Percentiles rank a stretch among this genome's conserved stretches.
phyloP scores from a whole-genome alignment of 108 stramenopile species.

The Cyclostephanos tholiformis region DNA sequence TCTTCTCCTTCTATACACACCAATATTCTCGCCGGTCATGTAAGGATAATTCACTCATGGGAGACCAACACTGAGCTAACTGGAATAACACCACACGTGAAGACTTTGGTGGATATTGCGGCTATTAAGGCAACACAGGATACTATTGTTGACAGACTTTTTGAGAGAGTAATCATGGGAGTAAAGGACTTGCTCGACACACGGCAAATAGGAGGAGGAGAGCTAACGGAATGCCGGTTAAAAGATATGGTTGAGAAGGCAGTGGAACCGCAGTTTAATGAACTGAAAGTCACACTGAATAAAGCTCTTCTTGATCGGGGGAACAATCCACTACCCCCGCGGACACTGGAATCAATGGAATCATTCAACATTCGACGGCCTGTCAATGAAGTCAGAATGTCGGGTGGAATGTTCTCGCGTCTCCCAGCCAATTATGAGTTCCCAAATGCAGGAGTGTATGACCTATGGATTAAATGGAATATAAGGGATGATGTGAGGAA shows the following conservation, averaged over 20 bases:
- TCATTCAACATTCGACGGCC: not conserved
- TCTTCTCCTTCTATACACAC: not conserved
- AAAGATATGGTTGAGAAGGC: not conserved
- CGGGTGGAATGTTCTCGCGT: not conserved
- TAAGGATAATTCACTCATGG: not conserved
- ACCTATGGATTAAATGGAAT: not conserved
- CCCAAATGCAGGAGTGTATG: constrained; percentile 4
- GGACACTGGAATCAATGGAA: constrained; percentile 7
- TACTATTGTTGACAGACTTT: not conserved
- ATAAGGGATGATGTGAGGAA: not conserved
- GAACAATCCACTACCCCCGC: not conserved
- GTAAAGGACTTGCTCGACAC: not conserved
- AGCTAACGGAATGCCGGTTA: not conserved
- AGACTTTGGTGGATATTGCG: not conserved
- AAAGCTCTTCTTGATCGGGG: not conserved
- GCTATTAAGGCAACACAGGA: not conserved
- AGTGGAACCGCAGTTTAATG: constrained; percentile 1
- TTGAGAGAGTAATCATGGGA: not conserved
- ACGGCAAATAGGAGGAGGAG: not conserved
- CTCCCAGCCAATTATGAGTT: not conserved
- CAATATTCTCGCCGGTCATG: not conserved
- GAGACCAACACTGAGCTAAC: not conserved
- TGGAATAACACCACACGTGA: constrained; percentile 3
- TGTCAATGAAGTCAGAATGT: not conserved
- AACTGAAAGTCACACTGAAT: not conserved